Base-by-base conservation (phyloP, 2,329 filamentous ascomycete species). In the Hypoxylon sp. region DNA sequence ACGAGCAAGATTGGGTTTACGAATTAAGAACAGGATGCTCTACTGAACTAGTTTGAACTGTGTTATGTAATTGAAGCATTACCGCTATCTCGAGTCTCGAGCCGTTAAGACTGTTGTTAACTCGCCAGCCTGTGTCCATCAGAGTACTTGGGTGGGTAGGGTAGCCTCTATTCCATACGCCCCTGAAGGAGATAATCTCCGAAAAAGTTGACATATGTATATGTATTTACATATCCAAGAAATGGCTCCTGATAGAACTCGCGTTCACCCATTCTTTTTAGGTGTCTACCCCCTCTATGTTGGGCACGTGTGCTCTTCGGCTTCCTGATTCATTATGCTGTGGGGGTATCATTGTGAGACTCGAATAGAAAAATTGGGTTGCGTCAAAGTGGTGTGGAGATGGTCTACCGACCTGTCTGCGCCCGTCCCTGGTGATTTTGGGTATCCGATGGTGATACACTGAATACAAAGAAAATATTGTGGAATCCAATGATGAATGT, bases 291-390 rank as follows among this genome's bases (percentile, higher is more conserved):
- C 47, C 45, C 57, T 61, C 52, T 52, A 56, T 56, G 43, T 58
- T 55, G 55, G 63, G 52, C 29, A 43, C 32, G 54, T 65, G 39
- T 62, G 37, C 47, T 56, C 51, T 54, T 57, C 25, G 58, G 61
- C 65, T 70, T 45, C 58, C 51, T 63, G 54, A 62, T 63, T 69
- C 61, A 55, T 65, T 63, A 63, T 62, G 41, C 45, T 55, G 63
- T 56, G 23, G 64, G 65, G 67, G 67, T 70, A 70, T 70, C 67
- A 67, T 68, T 61, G 41, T 61, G 55, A 64, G 60, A 59, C 57
- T 63, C 30, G 32, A 29, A 41, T 45, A 65, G 34, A 41, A 52
- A 51, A 51, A 57, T 39, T 47, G 27, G 55, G 41, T 56, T 50
- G 39, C 19, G 58, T 56, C 59, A 53, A 50, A 60, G 61, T 65